A percentile compares a stretch with the other conserved stretches of the same genome.
Conservation (phyloP, 1,284 basidiomycete species). For the Neonothopanus nambi region DNA sequence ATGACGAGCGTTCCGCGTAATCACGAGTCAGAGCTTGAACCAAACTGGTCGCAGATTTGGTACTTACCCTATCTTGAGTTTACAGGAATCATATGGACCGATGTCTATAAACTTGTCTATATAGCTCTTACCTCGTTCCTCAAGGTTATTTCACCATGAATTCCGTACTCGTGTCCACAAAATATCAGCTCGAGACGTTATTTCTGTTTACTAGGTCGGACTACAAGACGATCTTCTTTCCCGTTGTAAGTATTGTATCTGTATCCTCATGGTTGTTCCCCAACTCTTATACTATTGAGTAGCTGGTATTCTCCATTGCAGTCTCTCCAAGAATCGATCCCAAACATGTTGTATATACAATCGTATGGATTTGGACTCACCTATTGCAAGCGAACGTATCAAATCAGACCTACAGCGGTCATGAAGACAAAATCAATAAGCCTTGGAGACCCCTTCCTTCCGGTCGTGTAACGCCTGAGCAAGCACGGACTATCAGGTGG, state of each 20-base stretch:
- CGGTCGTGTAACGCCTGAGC: slow-evolving; percentile 25
- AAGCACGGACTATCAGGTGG: slow-evolving; percentile 32
- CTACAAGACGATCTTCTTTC: slow-evolving; percentile 5
- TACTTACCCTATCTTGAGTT: too few species aligned
- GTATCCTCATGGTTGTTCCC: not conserved
- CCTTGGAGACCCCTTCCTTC: slow-evolving; percentile 37
- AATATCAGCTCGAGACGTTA: not conserved
- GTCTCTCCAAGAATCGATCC: not conserved
- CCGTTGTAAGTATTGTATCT: slow-evolving; percentile 2
- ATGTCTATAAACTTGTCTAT: too few species aligned
- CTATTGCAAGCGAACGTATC: slow-evolving; percentile 36
- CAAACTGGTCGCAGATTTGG: too few species aligned
- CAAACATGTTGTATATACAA: not conserved
- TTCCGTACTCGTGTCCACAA: too few species aligned
- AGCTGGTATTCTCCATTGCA: not conserved
- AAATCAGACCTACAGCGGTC: slow-evolving; percentile 30
- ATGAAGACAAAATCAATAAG: slow-evolving; percentile 34
- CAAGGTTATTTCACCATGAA: too few species aligned
- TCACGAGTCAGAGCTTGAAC: too few species aligned
- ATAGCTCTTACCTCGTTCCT: too few species aligned
- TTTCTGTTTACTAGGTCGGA: slow-evolving; percentile 6
- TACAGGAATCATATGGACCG: too few species aligned
- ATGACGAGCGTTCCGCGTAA: too few species aligned
- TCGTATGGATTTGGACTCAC: slow-evolving; percentile 33
- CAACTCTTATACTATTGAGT: not conserved